Evolutionary conservation across 106 monocot species (phyloP), one percentile per base, ranked within the genome.

Genomic region (Posidonia australis): DNA sequence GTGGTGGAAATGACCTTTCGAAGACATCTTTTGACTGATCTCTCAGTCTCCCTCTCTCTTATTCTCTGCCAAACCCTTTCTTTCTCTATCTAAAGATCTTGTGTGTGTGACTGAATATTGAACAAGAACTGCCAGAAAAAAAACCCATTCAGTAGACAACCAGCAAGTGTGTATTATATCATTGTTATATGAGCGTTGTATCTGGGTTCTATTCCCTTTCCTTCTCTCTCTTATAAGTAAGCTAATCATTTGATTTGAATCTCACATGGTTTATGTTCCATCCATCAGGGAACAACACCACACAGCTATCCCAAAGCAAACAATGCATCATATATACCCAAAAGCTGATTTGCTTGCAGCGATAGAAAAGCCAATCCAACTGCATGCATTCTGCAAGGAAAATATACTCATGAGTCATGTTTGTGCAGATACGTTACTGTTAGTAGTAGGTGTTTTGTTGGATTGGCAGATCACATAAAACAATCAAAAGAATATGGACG

Each of bases 211-310:
- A 60, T 60, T 17, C 31, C 31, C 9, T 24, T 13, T 13, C 21
- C 31, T 31, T 23, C 54, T n/a, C 9, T 17, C 2, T 19, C 11
- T 17, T 26, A 19, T 13, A 20, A 43, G 62, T 24, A 64, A 74
- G 44, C 74, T 67, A 74, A 74, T 75, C 75, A 75, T 75, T 75
- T 75, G 68, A 68, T 75, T 68, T 75, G 66, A 43, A 54, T 61
- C 68, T 42, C 66, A 57, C 58, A 29, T 67, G 22, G 58, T 60
- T 60, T 67, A 74, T 51, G 59, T 48, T 67, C 58, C 66, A 58
- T 66, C 74, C 66, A 67, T 74, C 74, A 74, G 43, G 45, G 30
- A 72, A 58, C n/a, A n/a, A n/a, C n/a, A 26, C 66, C 53, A 58
- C 47, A 45, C 44, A 65, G 41, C 64, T 21, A 52, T 46, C 63